Evolutionary conservation across 352 stramenopile species (phyloP), one percentile per base, ranked within the genome.

Genomic region (Peronosclerospora sorghi): DNA sequence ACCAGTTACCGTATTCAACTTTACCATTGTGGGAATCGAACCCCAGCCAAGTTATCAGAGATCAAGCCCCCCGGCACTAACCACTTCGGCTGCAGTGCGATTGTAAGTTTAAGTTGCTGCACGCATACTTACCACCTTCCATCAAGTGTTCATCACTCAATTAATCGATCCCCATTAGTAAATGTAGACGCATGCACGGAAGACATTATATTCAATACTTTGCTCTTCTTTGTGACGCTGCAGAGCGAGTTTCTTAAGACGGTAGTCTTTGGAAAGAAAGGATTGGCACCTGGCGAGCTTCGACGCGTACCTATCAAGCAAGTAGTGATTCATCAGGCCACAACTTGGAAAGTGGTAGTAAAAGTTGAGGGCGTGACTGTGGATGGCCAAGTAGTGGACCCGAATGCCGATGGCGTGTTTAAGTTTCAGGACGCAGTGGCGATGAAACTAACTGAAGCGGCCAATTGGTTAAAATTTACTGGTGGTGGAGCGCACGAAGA

Each of bases 261-360:
- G 36, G 45, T 83, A 18, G 58, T 54, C n/a, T 80, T 83, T 35
- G 48, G 55, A 18, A 78, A 83, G 38, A 61, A 81, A 20, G 71
- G 69, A 0, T 32, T 82, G n/a, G 66, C 64, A 1, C 69, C 69
- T 6, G 38, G 72, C 24, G 64, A 51, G 35, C 51, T 82, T 14
- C 53, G 51, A 7, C 45, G 41, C 6, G 61, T 79, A 24, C 45
- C 30, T 13, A 56, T 82, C 37, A 53, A 69, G 47, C 63, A 69
- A 32, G 38, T 82, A 15, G 58, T 52, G n/a, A 56, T 82, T 21
- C 51, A 77, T 6, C 27, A 79, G 13, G 51, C 69, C 15, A 69
- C 64, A 34, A 69, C 53, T 29, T 79, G 67, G 69, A 70, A 73
- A 26, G 48, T 82, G 10, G 59, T 82, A 27, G 27, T 83, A 5